These are phyloP conservation scores for Dothistroma pini DNA, from an alignment of 2,329 filamentous ascomycete genomes.

Conservation along the genomic window DNA sequence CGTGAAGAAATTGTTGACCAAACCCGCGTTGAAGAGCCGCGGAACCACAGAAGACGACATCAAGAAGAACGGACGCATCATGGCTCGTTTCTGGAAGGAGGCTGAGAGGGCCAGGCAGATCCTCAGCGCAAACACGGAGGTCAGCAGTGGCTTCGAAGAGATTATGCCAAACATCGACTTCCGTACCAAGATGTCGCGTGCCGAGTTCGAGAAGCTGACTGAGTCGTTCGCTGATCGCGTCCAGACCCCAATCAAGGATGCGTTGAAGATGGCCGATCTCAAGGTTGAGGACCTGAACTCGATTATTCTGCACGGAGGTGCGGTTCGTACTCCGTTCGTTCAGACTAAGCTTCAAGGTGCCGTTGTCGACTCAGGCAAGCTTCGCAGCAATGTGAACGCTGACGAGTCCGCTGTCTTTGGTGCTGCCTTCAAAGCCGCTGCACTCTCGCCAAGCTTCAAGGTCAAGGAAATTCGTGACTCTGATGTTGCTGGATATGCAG, in stretches of 20 bases:
- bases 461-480: constrained; percentile 90
- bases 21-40: constrained; percentile 59
- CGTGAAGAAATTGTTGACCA: constrained; percentile 71
- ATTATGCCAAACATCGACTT: constrained; percentile 91
- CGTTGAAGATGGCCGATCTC: constrained; percentile 69
- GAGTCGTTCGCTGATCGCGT: constrained; percentile 66
- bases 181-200: constrained; percentile 78
- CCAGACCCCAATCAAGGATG: constrained; percentile 64
- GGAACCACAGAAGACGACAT: constrained; percentile 61
- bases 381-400: constrained; percentile 91
- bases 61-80: constrained; percentile 72
- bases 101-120: constrained; percentile 83
- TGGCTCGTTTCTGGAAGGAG: constrained; percentile 90
- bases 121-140: constrained; percentile 87
- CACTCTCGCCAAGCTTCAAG: constrained; percentile 89
- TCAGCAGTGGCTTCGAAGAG: constrained; percentile 76
- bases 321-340: constrained; percentile 87
- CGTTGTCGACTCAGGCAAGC: constrained; percentile 68
- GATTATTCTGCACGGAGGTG: constrained; percentile 88
- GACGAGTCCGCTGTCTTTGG: constrained; percentile 97
- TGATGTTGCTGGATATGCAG: constrained; percentile 72
- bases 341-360: constrained; percentile 80
- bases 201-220: constrained; percentile 76
- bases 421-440: constrained; percentile 88
- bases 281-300: constrained; percentile 75